These are phyloP conservation scores for Pichia inconspicua DNA, from an alignment of 1,139 yeast species.

Conservation along the genomic window DNA sequence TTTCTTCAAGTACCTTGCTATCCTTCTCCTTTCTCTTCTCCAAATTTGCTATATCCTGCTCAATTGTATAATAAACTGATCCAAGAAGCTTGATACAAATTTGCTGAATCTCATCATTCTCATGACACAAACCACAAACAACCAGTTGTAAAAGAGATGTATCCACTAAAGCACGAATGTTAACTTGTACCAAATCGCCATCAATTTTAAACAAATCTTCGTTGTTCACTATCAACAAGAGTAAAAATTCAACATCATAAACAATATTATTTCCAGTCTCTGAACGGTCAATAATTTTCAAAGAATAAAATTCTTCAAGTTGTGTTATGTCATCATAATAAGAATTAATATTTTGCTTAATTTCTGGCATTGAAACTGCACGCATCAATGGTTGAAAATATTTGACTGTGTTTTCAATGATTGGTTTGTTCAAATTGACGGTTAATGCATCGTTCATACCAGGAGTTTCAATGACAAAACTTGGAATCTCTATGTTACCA, in stretches of 20 bases:
- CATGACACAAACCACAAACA: conserved; percentile 40
- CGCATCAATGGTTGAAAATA: conserved; percentile 28
- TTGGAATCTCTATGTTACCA: conserved; percentile 28
- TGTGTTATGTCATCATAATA: conserved; percentile 27
- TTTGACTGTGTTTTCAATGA: conserved; percentile 42
- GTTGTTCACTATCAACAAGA: conserved; percentile 51
- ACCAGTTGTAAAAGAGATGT: conserved; percentile 51
- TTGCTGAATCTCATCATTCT: conserved; percentile 14
- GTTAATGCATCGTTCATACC: conserved; percentile 39
- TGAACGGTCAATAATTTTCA: conserved; percentile 3
- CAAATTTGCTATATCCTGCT: conserved; percentile 16
- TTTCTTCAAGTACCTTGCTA: background rate
- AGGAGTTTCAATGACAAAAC: conserved; percentile 35
- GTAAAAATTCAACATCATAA: conserved; percentile 58
- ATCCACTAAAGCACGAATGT: conserved; percentile 52
- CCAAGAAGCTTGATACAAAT: conserved; percentile 21
- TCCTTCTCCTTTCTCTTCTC: conserved; percentile 14
- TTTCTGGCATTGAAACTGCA: conserved; percentile 7
- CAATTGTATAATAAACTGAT: conserved; percentile 18
- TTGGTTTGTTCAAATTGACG: conserved; percentile 46
- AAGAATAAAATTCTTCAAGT: conserved; percentile 10
- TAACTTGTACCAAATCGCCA: conserved; percentile 30
- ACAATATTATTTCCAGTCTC: conserved; percentile 10
- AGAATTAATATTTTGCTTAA: conserved; percentile 2
- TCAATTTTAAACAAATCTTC: conserved; percentile 46